Evolutionary conservation across 108 stramenopile species (phyloP).

Genomic region (Aurantiochytrium sp.): DNA sequence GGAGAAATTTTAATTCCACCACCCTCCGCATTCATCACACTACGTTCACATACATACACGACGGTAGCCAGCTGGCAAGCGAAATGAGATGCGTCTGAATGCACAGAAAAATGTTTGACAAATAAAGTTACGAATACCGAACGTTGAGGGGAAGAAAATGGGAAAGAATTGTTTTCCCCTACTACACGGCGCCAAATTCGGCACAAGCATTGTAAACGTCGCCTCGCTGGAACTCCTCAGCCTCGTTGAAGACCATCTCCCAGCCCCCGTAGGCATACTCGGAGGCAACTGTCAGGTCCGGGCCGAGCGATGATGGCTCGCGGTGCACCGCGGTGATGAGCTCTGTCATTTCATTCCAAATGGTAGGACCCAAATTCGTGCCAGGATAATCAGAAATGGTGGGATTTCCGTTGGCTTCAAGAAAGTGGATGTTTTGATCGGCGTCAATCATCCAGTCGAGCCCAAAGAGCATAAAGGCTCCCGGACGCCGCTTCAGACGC

Average conservation of each 20-base stretch:
- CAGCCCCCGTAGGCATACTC: not conserved
- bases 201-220: not conserved
- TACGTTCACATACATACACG: too few species aligned
- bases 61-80: too few species aligned
- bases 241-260: slow-evolving; percentile 16
- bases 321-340: not conserved
- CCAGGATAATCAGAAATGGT: not conserved
- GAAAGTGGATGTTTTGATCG: not conserved
- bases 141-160: too few species aligned
- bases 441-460: slow-evolving; percentile 7
- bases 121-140: too few species aligned
- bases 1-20: too few species aligned
- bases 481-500: not conserved
- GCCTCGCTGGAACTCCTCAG: not conserved
- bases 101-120: too few species aligned
- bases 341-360: not conserved
- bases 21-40: too few species aligned
- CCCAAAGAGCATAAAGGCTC: slow-evolving; percentile 3
- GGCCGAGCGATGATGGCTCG: not conserved
- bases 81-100: too few species aligned
- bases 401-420: slow-evolving; percentile 9
- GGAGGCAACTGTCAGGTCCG: not conserved
- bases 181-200: not conserved
- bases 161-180: too few species aligned
- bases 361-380: not conserved